These are phyloP conservation scores for Rhizomucor miehei DNA, from an alignment of 371 early-diverging fungal species.

Conservation along the genomic window DNA sequence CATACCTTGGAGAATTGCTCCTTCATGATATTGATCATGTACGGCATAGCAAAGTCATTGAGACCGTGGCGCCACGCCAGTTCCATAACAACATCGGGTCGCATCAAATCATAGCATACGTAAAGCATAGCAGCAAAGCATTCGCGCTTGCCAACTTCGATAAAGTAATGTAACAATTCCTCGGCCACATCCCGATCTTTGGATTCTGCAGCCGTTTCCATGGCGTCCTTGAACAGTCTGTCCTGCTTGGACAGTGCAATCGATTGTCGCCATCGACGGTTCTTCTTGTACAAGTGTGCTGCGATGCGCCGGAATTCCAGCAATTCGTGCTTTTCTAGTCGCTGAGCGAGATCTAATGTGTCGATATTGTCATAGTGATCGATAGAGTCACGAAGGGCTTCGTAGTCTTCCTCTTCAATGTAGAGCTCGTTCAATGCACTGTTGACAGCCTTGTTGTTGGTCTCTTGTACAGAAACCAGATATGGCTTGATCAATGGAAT, in stretches of 20 bases:
- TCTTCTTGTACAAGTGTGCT: conserved; percentile 91
- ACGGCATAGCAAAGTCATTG: conserved; percentile 94
- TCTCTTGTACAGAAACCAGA: conserved; percentile 85
- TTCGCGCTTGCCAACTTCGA: conserved; percentile 83
- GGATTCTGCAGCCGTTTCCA: conserved; percentile 93
- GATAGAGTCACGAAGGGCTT: conserved; percentile 86
- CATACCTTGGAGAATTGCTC: conserved; percentile 78
- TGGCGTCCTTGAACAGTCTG: conserved; percentile 93
- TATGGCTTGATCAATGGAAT: conserved; percentile 94
- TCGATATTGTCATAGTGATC: conserved; percentile 93
- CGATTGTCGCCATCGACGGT: conserved; percentile 94
- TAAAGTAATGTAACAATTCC: conserved; percentile 91
- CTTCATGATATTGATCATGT: conserved; percentile 85
- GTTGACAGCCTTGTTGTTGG: conserved; percentile 92
- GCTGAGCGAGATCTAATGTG: conserved; percentile 82
- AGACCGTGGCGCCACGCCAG: conserved; percentile 86
- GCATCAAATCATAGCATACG: conserved; percentile 89
- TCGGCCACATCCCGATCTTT: conserved; percentile 85
- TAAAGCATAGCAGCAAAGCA: conserved; percentile 92
- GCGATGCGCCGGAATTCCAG: conserved; percentile 96
- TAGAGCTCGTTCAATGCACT: conserved; percentile 91
- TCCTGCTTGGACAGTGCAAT: conserved; percentile 94
- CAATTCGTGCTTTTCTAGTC: conserved; percentile 92
- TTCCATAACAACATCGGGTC: conserved; percentile 94
- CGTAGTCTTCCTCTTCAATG: conserved; percentile 95